phyloP scores from a whole-genome alignment of 78 protist species.

The slime mould (Dictyostelium discoideum) region dicty_2.7 NC_007088.5:8366501-8367000 shows the following conservation, averaged over 20 bases:
- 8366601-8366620: neutral
- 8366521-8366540: constrained; percentile 35
- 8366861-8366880: neutral
- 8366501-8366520: constrained; percentile 57
- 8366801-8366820: neutral
- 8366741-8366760: neutral
- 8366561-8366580: neutral
- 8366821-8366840: neutral
- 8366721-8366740: neutral
- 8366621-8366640: constrained; percentile 9
- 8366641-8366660: neutral
- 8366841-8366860: neutral
- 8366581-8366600: neutral
- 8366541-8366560: neutral
- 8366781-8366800: neutral
- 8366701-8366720: neutral
- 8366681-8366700: neutral
- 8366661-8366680: neutral
- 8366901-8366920: neutral
- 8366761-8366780: neutral
- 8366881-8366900: neutral
- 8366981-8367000: neutral
- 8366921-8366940: neutral
- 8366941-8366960: no score
- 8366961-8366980: neutral